phyloP scores from a whole-genome alignment of 192 early-diverging fungal genomes.

The Podila verticillata region DNA sequence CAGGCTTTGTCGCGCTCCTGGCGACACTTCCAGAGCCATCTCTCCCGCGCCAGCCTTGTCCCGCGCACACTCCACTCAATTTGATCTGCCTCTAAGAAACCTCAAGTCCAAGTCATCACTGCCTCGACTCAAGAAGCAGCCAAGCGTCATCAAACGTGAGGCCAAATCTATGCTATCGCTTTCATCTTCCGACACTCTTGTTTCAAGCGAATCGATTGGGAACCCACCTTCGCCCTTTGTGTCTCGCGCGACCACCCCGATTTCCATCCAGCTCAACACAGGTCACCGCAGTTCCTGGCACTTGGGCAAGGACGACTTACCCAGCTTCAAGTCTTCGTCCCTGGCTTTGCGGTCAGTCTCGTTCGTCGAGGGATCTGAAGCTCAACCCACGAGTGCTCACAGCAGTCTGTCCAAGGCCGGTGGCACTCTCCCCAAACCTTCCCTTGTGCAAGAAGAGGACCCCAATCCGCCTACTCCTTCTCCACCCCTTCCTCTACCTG shows the following conservation, averaged over 20 bases:
- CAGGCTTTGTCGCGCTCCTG: conserved; percentile 21
- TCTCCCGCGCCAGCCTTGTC: conserved; percentile 28
- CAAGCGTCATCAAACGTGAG: conserved; percentile 7
- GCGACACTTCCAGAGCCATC: conserved; percentile 22
- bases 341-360: conserved; percentile 35
- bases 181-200: too few species aligned
- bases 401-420: background rate
- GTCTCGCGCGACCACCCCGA: conserved; percentile 24
- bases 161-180: too few species aligned
- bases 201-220: too few species aligned
- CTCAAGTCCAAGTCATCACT: conserved; percentile 32
- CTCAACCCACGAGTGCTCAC: background rate
- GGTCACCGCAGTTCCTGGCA: conserved; percentile 18
- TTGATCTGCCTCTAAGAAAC: conserved; percentile 23
- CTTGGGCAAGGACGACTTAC: conserved; percentile 23
- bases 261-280: background rate
- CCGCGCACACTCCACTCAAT: conserved; percentile 19
- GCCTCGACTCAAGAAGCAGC: conserved; percentile 22
- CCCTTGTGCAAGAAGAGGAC: background rate
- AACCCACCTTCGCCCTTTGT: conserved; percentile 8
- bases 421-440: background rate
- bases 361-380: conserved; percentile 20
- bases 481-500: background rate
- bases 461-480: background rate
- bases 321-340: conserved; percentile 23